Base-by-base conservation (phyloP, 108 stramenopile species). In the Cyclotella choctawhatcheeana region DNA sequence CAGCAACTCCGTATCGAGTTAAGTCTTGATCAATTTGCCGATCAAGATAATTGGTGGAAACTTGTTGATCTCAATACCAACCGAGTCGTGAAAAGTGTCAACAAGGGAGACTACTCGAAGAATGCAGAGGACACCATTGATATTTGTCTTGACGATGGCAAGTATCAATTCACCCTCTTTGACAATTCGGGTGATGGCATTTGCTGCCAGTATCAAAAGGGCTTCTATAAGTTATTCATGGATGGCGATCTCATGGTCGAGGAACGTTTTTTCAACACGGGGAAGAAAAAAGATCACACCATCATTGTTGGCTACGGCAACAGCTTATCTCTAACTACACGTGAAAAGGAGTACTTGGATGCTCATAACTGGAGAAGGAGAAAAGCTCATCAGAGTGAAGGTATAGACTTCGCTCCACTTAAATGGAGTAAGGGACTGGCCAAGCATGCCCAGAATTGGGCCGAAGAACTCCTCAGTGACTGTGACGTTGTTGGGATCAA, bases 171-270 rank as follows among this genome's bases (percentile, higher is more conserved):
- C 44, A 82, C 76, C n/a, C 31, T 82, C 18, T 58, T 27, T 8
- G 81, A 82, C 53, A 76, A 34, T 29, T 35, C 71, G 1, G 81
- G 81, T 0, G 76, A 82, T 52, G 81, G 81, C 1, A 82, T 82
- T 16, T 79, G 78, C 48, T 79, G 78, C 33, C 1, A 16, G 0
- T 35, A 74, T 34, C 76, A 76, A 21, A n/a, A 73, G 22, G 81
- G 81, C 0, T 48, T 27, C 7, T 82, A 82, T 44, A 59, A 73
- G 32, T 53, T 82, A 16, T 77, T 33, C 44, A 64, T 72, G 44
- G 79, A 80, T 47, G 71, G 64, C 17, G 67, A 80, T 5, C 33
- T 80, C 27, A 80, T 73, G 59, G 67, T 80, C 2, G 48, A 80
- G 37, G 79, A 65, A 45, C 30, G 13, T 13, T 58, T 50, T 37